Conservation (phyloP, 305 asterid species). For the Vinca major region DNA sequence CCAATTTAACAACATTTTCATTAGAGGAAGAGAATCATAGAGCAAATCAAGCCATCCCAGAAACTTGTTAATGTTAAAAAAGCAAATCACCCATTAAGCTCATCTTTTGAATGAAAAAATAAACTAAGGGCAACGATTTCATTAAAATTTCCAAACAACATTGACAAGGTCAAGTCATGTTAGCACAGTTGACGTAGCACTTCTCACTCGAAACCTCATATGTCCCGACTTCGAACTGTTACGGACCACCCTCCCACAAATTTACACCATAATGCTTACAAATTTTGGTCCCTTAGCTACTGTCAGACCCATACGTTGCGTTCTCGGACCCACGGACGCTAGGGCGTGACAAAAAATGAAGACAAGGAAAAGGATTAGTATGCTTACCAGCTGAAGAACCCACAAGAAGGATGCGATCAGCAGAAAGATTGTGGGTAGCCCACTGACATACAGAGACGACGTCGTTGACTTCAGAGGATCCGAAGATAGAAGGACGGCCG, state of each 20-base stretch:
- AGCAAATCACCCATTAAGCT: not conserved
- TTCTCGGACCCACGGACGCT: not conserved
- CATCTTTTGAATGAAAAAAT: not conserved
- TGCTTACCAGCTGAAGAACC: constrained; percentile 75
- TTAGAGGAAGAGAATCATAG: not conserved
- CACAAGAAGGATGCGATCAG: constrained; percentile 43
- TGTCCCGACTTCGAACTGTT: too few relatives aligned
- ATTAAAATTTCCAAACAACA: too few relatives aligned
- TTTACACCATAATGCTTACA: too few relatives aligned
- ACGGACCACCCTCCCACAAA: too few relatives aligned
- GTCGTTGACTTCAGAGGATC: constrained; percentile 64
- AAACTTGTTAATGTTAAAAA: too few relatives aligned
- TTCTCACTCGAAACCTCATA: too few relatives aligned
- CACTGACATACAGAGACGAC: constrained; percentile 63
- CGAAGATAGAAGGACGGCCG: constrained; percentile 66
- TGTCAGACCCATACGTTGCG: too few relatives aligned
- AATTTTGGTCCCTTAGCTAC: too few relatives aligned
- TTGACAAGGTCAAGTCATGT: too few relatives aligned
- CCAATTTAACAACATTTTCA: not conserved
- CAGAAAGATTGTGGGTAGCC: constrained; percentile 41
- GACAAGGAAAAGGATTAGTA: not conserved
- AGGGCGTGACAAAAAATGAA: not conserved
- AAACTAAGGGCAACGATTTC: not conserved
- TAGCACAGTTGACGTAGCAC: too few relatives aligned
- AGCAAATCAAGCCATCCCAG: not conserved